Conservation (phyloP, 192 early-diverging fungal genomes). For the Backusella macrospora region DNA sequence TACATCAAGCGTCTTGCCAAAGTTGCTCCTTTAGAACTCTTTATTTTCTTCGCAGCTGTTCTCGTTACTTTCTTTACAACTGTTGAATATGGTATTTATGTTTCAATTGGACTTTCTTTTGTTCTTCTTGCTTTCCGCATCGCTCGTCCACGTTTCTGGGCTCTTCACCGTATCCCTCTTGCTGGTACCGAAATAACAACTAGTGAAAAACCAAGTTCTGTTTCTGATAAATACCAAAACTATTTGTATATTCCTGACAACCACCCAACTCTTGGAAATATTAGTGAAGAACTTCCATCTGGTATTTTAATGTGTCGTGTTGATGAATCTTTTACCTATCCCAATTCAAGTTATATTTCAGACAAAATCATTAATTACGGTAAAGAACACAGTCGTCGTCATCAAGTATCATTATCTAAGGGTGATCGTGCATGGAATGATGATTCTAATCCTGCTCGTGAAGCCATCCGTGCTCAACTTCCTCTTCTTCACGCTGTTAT, state of each 20-base stretch:
- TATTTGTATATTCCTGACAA: constrained; percentile 36
- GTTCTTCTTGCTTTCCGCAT: constrained; percentile 77
- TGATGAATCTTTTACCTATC: constrained; percentile 76
- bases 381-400: constrained; percentile 31
- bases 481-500: constrained; percentile 40
- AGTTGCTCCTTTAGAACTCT: constrained; percentile 51
- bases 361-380: constrained; percentile 53
- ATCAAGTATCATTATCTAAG: constrained; percentile 13
- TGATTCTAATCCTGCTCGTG: constrained; percentile 33
- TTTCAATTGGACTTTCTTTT: constrained; percentile 69
- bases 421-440: constrained; percentile 43
- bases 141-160: constrained; percentile 69
- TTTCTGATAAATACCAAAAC: constrained; percentile 15
- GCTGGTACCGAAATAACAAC: neutral
- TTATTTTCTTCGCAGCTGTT: constrained; percentile 52
- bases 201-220: neutral
- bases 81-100: constrained; percentile 75
- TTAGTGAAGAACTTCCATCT: constrained; percentile 42
- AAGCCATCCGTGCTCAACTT: constrained; percentile 28
- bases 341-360: constrained; percentile 67
- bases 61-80: constrained; percentile 68
- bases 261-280: constrained; percentile 35
- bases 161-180: constrained; percentile 48
- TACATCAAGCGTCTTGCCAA: constrained; percentile 64
- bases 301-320: constrained; percentile 78